Evolutionary conservation across 2,329 filamentous ascomycete genomes (phyloP), one percentile per base, ranked within the genome.

Genomic region (Gliomastix tumulicola): DNA sequence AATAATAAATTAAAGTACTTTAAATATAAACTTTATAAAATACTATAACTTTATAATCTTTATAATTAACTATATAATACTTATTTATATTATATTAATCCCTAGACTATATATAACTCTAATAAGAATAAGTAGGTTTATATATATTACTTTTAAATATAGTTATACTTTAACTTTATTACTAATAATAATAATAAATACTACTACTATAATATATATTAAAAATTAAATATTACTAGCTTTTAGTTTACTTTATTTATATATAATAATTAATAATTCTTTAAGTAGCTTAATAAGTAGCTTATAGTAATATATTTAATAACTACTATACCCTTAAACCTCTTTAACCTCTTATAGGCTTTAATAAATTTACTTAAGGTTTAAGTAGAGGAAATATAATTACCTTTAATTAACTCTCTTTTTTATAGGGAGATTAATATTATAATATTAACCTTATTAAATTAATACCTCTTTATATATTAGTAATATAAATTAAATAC

Each of bases 91-190:
- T 17, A 21, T 34, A 19, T 34, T 13, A 19, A 15, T n/a, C n/a
- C n/a, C n/a, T n/a, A n/a, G n/a, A n/a, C n/a, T n/a, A n/a, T n/a
- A n/a, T n/a, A n/a, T n/a, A 34, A 19, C 7, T 11, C 19, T 19
- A 18, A 15, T 19, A 8, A 34, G 19, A 21, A 34, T 34, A 34
- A 19, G 9, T 34, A 34, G 10, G 11, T 15, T 15, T 17, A 21
- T 34, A 34, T 34, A 15, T 15, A 34, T 19, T 34, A 34, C 12
- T 15, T 19, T 8, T 15, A 34, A 19, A 34, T 34, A 34, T 17
- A 19, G 21, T 18, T 19, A 34, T 19, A 8, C 17, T 17, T 17
- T 19, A 12, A 17, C 17, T 7, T 21, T 34, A 15, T 13, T 34
- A 15, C 19, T 34, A 34, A 34, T 15, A 21, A 12, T 19, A 34